Evolutionary conservation across 2,329 filamentous ascomycete species (phyloP).

Genomic region (Pyricularia sp.): DNA sequence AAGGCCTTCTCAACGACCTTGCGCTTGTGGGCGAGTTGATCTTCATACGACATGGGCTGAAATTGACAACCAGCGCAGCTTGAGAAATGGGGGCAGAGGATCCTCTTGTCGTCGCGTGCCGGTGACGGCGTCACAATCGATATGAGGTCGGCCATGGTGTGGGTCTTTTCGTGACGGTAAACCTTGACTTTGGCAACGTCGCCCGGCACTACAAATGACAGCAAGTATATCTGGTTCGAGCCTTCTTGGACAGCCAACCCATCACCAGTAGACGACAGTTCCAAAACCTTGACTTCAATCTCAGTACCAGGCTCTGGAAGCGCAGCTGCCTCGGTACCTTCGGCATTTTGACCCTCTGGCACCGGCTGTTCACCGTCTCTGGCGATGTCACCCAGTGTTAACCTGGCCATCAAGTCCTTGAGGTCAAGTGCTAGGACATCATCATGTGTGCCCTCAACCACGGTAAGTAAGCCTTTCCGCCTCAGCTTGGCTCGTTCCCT

Average conservation of each 20-base stretch:
- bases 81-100: constrained; percentile 80
- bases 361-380: constrained; percentile 5
- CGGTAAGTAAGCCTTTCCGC: not conserved
- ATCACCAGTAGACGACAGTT: constrained; percentile 86
- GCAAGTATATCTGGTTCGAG: constrained; percentile 63
- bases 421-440: constrained; percentile 60
- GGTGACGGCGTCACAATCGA: constrained; percentile 65
- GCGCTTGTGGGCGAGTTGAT: constrained; percentile 79
- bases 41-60: constrained; percentile 86
- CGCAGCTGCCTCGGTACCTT: constrained; percentile 9
- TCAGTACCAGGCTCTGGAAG: constrained; percentile 63
- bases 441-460: constrained; percentile 53
- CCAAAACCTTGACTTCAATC: constrained; percentile 70
- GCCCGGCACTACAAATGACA: constrained; percentile 82
- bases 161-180: constrained; percentile 59
- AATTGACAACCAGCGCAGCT: constrained; percentile 91
- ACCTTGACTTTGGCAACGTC: constrained; percentile 74
- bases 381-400: constrained; percentile 18
- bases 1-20: constrained; percentile 86
- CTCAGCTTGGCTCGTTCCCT: constrained; percentile 35
- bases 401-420: constrained; percentile 38
- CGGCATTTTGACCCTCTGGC: not conserved
- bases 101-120: constrained; percentile 65
- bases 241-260: constrained; percentile 67
- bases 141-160: constrained; percentile 75